phyloP scores from a whole-genome alignment of 805 yeast genomes.

The Yamadazyma paraphyllophila region DNA sequence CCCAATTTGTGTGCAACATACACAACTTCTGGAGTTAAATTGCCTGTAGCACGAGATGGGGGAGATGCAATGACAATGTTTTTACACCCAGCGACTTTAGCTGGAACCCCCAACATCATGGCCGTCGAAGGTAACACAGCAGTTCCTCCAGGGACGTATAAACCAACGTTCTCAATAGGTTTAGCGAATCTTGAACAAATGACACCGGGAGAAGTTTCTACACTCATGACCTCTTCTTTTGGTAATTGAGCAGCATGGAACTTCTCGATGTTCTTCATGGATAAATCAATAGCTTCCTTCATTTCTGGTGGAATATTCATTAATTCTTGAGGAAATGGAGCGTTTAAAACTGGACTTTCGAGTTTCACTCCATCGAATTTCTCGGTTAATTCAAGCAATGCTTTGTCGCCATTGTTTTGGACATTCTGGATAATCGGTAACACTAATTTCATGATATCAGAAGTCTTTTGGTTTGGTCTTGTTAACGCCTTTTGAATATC shows the following conservation, averaged over 20 bases:
- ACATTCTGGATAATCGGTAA: slow-evolving; percentile 85
- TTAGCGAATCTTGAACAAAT: slow-evolving; percentile 91
- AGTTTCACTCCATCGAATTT: slow-evolving; percentile 86
- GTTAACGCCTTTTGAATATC: slow-evolving; percentile 61
- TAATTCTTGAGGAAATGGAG: slow-evolving; percentile 81
- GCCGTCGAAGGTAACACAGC: slow-evolving; percentile 98
- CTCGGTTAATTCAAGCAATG: slow-evolving; percentile 82
- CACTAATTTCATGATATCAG: slow-evolving; percentile 90
- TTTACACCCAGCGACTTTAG: slow-evolving; percentile 94
- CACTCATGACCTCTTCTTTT: slow-evolving; percentile 61
- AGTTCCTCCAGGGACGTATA: slow-evolving; percentile 98
- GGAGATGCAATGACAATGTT: slow-evolving; percentile 94
- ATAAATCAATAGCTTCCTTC: slow-evolving; percentile 82
- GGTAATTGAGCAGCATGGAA: slow-evolving; percentile 94
- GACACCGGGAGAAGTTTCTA: slow-evolving; percentile 94
- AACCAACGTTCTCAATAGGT: slow-evolving; percentile 91
- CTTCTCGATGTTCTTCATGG: slow-evolving; percentile 81
- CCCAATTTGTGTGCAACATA: slow-evolving; percentile 96
- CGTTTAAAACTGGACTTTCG: slow-evolving; percentile 68
- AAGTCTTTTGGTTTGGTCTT: slow-evolving; percentile 94
- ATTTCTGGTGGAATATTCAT: slow-evolving; percentile 74
- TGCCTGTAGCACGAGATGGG: slow-evolving; percentile 85
- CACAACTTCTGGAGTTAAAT: slow-evolving; percentile 92
- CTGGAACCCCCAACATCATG: slow-evolving; percentile 97
- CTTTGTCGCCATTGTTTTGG: slow-evolving; percentile 75